Percentiles rank a stretch among this genome's conserved stretches.
Conservation (phyloP, 2,329 filamentous ascomycete genomes). For the Aspergillus cejpii region DNA sequence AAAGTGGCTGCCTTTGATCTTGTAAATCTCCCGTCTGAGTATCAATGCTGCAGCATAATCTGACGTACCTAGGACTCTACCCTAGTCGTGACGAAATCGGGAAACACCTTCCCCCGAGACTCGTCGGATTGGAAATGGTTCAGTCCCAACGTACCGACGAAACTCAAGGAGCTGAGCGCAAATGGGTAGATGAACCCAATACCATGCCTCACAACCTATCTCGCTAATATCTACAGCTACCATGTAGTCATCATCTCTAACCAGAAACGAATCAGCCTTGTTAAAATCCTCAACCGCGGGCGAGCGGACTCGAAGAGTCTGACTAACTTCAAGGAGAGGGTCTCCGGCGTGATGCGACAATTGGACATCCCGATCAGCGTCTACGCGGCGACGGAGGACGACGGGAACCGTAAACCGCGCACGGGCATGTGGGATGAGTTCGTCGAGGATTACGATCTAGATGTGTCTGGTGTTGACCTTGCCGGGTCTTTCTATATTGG, state of each 20-base stretch:
- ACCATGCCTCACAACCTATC: not conserved
- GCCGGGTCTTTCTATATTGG: slow-evolving; percentile 75
- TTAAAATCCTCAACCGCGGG: slow-evolving; percentile 62
- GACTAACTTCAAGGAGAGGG: slow-evolving; percentile 75
- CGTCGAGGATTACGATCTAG: slow-evolving; percentile 55
- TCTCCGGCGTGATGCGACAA: slow-evolving; percentile 59
- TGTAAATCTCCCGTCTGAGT: slow-evolving; percentile 25
- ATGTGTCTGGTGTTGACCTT: slow-evolving; percentile 57
- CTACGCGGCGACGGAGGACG: slow-evolving; percentile 79
- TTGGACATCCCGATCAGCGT: slow-evolving; percentile 65
- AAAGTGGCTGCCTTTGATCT: slow-evolving; percentile 45
- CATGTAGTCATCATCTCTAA: slow-evolving; percentile 77
- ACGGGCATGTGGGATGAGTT: slow-evolving; percentile 79
- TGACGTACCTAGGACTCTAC: slow-evolving; percentile 93
- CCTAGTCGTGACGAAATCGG: slow-evolving; percentile 70
- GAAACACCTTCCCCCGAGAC: slow-evolving; percentile 66
- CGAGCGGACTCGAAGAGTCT: slow-evolving; percentile 63
- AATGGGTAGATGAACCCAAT: slow-evolving; percentile 52
- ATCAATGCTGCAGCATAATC: no score
- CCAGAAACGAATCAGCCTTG: slow-evolving; percentile 74
- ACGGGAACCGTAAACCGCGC: slow-evolving; percentile 79
- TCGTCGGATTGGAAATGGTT: slow-evolving; percentile 93
- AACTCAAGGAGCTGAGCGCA: slow-evolving; percentile 60
- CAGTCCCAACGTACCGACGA: slow-evolving; percentile 62
- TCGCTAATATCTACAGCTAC: slow-evolving; percentile 48